Conservation (phyloP, 441 rosid genomes). For the Jatropha multifida region DNA sequence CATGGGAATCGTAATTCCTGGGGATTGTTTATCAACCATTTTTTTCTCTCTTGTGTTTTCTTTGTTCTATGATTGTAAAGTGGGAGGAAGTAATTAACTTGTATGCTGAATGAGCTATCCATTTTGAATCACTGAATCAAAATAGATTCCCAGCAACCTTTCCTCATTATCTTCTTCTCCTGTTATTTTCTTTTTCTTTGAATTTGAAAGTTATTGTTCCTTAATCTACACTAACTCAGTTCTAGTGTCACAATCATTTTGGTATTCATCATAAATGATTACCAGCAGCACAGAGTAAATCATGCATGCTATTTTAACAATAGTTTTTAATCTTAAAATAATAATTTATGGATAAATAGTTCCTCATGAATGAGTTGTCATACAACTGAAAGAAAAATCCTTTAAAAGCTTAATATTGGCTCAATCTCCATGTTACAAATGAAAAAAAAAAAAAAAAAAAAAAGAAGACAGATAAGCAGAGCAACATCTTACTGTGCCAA, state of each 20-base stretch:
- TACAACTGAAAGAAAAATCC: neutral
- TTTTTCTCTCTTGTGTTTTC: no score
- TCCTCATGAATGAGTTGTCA: neutral
- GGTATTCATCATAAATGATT: conserved; percentile 5
- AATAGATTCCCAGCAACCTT: no score
- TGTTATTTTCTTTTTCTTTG: no score
- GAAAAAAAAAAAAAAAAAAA: neutral
- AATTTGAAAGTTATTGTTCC: no score
- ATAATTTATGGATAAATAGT: neutral
- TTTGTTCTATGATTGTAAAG: no score
- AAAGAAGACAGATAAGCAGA: neutral
- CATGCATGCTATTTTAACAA: neutral
- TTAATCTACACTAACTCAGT: neutral
- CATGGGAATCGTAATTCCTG: no score
- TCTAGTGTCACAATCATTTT: conserved; percentile 5
- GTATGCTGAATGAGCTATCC: no score
- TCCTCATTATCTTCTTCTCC: no score
- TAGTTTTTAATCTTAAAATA: neutral
- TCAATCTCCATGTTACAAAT: neutral
- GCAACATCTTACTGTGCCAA: conserved; percentile 58
- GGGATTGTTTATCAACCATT: no score
- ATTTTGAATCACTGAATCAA: no score
- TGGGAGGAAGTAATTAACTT: no score
- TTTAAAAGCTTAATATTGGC: neutral
- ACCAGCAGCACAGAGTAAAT: conserved; percentile 14